A percentile compares a stretch with the other conserved stretches of the same genome.
phyloP scores from a whole-genome alignment of 805 yeast genomes.

The Yarrowia alimentaria region DNA sequence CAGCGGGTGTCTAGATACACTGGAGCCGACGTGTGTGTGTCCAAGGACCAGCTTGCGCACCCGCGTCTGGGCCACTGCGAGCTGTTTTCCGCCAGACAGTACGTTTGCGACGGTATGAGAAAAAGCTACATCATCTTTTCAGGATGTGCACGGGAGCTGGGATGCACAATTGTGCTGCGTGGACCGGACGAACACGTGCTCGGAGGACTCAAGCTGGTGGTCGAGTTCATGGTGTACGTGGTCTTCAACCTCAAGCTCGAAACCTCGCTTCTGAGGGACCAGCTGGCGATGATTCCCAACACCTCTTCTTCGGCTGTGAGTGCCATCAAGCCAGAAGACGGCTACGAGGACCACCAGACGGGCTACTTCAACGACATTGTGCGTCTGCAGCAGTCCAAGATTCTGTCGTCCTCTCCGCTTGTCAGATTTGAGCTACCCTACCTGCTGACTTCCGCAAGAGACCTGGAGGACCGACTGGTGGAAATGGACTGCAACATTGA shows the following conservation, averaged over 20 bases:
- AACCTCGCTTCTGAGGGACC: constrained; percentile 67
- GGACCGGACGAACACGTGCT: constrained; percentile 74
- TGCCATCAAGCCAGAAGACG: background rate
- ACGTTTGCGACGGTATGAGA: constrained; percentile 48
- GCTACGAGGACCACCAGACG: constrained; percentile 10
- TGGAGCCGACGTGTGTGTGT: constrained; percentile 77
- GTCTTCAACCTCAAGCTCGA: constrained; percentile 80
- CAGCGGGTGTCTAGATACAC: constrained; percentile 76
- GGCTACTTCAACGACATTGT: constrained; percentile 33
- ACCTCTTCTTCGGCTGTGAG: constrained; percentile 7
- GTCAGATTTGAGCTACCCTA: constrained; percentile 72
- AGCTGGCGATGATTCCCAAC: constrained; percentile 49
- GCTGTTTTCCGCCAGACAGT: constrained; percentile 67
- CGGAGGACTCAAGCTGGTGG: constrained; percentile 66
- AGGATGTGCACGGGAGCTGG: constrained; percentile 71
- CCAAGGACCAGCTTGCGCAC: constrained; percentile 78
- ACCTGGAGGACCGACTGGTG: constrained; percentile 46
- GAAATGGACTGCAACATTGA: constrained; percentile 30
- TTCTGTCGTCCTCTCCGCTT: constrained; percentile 81
- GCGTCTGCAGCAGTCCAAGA: constrained; percentile 42
- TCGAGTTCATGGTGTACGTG: constrained; percentile 76
- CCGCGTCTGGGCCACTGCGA: constrained; percentile 76
- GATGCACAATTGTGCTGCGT: constrained; percentile 82
- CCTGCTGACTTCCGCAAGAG: constrained; percentile 54
- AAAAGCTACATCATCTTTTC: constrained; percentile 76